Percentiles rank a stretch among this genome's conserved stretches.
These are phyloP conservation scores for Leishmania major DNA, from an alignment of 208 protist genomes.

Conservation along the genomic window DNA sequence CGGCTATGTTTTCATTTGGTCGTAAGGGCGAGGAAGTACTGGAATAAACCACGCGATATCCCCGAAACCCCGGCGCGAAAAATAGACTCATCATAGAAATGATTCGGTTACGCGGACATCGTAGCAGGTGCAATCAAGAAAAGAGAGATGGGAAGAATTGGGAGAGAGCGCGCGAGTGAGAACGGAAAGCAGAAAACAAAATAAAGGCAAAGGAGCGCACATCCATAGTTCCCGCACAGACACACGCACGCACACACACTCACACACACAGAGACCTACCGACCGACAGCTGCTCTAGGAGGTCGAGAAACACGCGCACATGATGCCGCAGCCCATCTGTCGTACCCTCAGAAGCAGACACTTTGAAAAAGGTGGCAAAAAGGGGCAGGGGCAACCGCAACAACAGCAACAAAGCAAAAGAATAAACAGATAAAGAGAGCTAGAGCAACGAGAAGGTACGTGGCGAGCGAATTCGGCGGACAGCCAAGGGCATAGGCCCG, in stretches of 20 bases:
- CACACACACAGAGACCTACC: neutral
- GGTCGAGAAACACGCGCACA: neutral
- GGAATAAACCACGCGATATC: neutral
- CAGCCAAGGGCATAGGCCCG: neutral
- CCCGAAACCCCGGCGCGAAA: neutral
- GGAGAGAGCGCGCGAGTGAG: neutral
- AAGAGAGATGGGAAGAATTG: neutral
- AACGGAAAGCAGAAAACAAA: slow-evolving; percentile 8
- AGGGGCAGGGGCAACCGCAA: neutral
- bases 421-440: slow-evolving; percentile 32
- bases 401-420: neutral
- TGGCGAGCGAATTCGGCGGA: neutral
- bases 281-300: neutral
- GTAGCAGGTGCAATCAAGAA: neutral
- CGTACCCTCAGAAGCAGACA: neutral
- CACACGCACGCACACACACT: neutral
- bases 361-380: slow-evolving; percentile 6
- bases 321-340: neutral
- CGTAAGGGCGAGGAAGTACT: neutral
- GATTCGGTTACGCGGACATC: neutral
- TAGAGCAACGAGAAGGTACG: neutral
- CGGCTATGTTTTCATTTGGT: neutral
- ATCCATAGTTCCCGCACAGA: neutral
- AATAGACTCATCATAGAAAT: neutral
- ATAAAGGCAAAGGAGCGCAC: neutral